These are phyloP conservation scores for Dendrobium nobile DNA, from an alignment of 106 monocot species.

Conservation along the genomic window DNA sequence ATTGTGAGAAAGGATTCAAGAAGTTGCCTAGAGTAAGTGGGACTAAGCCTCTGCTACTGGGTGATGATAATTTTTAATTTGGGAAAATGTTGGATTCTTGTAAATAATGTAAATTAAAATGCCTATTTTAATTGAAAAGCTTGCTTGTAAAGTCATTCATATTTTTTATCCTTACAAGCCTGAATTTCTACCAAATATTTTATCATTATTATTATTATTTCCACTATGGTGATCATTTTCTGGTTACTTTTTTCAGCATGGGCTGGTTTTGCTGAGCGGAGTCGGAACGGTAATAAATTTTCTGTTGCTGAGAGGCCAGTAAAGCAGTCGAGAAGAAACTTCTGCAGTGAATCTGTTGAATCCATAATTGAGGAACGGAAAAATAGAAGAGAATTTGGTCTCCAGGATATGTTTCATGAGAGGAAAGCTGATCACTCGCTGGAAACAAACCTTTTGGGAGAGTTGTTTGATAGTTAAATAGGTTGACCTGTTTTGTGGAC, in stretches of 20 bases:
- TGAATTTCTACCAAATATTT: not conserved
- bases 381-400: constrained; percentile 39
- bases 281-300: constrained; percentile 71
- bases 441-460: constrained; percentile 26
- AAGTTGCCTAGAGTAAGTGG: too few relatives aligned
- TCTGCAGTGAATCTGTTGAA: constrained; percentile 57
- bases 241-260: constrained; percentile 33
- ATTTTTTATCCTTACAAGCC: not conserved
- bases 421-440: constrained; percentile 10
- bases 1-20: too few relatives aligned
- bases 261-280: constrained; percentile 86
- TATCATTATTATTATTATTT: not conserved
- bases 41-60: too few relatives aligned
- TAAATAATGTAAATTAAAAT: not conserved
- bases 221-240: constrained; percentile 3
- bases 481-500: not conserved
- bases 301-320: constrained; percentile 52
- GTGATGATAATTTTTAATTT: too few relatives aligned
- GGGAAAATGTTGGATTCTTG: too few relatives aligned
- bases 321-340: constrained; percentile 56
- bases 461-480: constrained; percentile 25
- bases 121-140: not conserved
- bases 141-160: not conserved
- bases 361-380: constrained; percentile 62
- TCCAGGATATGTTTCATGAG: constrained; percentile 47